Conservation (phyloP, 2,329 filamentous ascomycete genomes). For the Cordyceps tenuipes region DNA sequence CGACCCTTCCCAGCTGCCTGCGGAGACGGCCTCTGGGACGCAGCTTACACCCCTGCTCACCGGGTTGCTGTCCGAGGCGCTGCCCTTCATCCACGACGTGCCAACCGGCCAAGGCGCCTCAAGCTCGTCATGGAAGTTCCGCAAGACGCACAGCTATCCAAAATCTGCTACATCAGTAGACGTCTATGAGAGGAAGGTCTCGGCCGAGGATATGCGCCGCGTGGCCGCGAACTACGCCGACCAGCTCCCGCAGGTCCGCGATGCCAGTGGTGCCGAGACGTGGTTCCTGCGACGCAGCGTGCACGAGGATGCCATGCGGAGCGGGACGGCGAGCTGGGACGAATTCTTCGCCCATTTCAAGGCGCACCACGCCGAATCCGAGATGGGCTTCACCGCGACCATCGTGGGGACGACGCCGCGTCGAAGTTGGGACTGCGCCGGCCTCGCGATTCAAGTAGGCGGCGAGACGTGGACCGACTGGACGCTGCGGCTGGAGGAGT, state of each 20-base stretch:
- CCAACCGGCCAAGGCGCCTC: constrained; percentile 29
- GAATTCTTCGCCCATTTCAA: constrained; percentile 57
- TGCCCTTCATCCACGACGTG: constrained; percentile 49
- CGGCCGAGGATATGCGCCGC: constrained; percentile 33
- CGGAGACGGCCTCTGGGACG: constrained; percentile 27
- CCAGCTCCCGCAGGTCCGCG: constrained; percentile 18
- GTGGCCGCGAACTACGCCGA: constrained; percentile 25
- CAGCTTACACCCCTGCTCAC: constrained; percentile 44
- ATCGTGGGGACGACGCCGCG: constrained; percentile 26
- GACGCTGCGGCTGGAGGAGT: constrained; percentile 49
- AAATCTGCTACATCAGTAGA: constrained; percentile 44
- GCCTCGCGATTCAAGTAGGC: constrained; percentile 29
- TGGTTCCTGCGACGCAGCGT: constrained; percentile 58
- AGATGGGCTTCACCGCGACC: constrained; percentile 32
- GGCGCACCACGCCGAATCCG: constrained; percentile 34
- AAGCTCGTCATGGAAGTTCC: constrained; percentile 39
- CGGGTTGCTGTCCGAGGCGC: constrained; percentile 47
- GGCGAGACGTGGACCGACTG: constrained; percentile 38
- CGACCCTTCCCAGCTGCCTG: constrained; percentile 37
- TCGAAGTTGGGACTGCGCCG: constrained; percentile 38
- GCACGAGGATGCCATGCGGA: constrained; percentile 44
- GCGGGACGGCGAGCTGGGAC: constrained; percentile 50
- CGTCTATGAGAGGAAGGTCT: constrained; percentile 43
- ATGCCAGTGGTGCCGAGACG: constrained; percentile 33
- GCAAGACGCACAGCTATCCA: constrained; percentile 39